Evolutionary conservation across 2,329 filamentous ascomycete species (phyloP), one percentile per base, ranked within the genome.

Genomic region (Fusarium sambucinum): DNA sequence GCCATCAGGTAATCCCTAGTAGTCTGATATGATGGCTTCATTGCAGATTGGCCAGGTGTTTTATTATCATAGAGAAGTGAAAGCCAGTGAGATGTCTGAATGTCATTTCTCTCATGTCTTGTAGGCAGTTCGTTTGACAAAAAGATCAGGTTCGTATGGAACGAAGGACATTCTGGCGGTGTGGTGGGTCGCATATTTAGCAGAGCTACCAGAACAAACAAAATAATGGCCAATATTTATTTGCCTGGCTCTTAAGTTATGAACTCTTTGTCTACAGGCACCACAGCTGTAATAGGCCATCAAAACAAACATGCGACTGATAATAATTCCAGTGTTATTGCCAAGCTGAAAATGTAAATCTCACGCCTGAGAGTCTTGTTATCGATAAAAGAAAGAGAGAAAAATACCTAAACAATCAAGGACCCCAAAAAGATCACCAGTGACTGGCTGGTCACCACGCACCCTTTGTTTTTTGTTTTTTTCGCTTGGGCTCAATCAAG

Each of bases 391-490:
- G 32, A 64, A 50, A 44, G 30, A 32, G 33, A 61, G 52, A 38
- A 42, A 58, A 47, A 48, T 33, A 9, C 27, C 27, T 27, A 47
- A 41, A 44, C 33, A 37, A 25, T 32, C 44, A 54, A 60, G 30
- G 55, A 48, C 45, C 44, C 55, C 45, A 45, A 66, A 68, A 63
- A 38, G 47, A 63, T 40, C 21, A 53, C 66, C 62, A 69, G 50
- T 13, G 44, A 69, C 55, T 44, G 45, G 37, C 48, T 54, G 53
- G 63, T 66, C 56, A 55, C 61, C 50, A 41, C 66, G 64, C 64
- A 63, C 63, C 63, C 65, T 68, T 69, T 68, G 60, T 69, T 63
- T 50, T 63, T 68, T 60, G 47, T 68, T 68, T 68, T 44, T 53
- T 51, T 53, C 45, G 19, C 30, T 50, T 69, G 45, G 66, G 62